Evolutionary conservation across 148 eudicot species (phyloP), one percentile per base, ranked within the genome.

Genomic region (Tetragonia tetragonoides): DNA sequence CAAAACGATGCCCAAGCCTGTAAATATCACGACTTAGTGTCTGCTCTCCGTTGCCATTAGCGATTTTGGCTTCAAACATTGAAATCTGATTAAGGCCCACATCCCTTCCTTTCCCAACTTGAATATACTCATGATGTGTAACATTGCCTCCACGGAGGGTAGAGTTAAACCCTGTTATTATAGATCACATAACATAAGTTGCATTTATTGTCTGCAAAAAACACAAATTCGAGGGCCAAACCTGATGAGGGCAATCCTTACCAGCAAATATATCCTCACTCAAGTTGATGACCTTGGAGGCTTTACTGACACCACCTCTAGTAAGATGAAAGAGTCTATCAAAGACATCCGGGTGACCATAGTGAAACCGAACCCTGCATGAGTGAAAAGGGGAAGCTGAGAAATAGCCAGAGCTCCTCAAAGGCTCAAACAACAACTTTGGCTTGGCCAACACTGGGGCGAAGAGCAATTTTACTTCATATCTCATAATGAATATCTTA

Each of bases 241-340:
- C 18, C 15, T 14, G 42, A 7, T 11, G 53, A 3, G 10, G 28
- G 49, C 49, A 73, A 15, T 47, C 12, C 83, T 79, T 89, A 95
- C 99, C 99, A 60, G 99, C 99, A 93, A 95, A 95, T 77, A 95
- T 95, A 85, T 95, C 99, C 84, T 95, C 99, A 74, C 99, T 95
- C 77, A 95, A 79, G 83, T 95, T 95, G 74, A 95, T 93, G 80
- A 94, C 92, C 81, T 87, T 95, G 65, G 99, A 95, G 75, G 99
- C 97, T 84, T 95, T 95, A 85, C 99, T 95, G 65, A 95, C 91
- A 80, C 99, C 99, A 20, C 99, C 97, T 86, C 99, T 89, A 24
- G 97, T 93, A 70, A 95, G 93, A 87, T 95, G 99, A 84, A 93
- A 95, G 20, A 95, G 83, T 85, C 99, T 88, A 80, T 95, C 99